Evolutionary conservation across 805 yeast species (phyloP).

Genomic region (Wickerhamiella occidentalis): DNA sequence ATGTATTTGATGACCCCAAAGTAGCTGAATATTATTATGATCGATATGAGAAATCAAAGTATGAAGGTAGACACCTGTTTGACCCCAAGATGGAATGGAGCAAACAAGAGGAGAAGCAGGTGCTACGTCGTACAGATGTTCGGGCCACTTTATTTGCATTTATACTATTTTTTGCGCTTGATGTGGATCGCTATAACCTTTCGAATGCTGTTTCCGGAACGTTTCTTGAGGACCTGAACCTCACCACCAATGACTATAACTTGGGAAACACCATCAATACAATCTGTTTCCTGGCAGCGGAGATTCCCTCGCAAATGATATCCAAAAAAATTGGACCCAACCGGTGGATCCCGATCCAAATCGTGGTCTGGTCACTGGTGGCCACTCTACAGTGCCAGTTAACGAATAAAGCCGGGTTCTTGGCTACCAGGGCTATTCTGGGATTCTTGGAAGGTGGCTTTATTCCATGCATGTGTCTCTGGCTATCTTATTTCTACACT

Average conservation of each 20-base stretch:
- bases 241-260: slow-evolving; percentile 32
- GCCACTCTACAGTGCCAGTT: slow-evolving; percentile 41
- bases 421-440: slow-evolving; percentile 37
- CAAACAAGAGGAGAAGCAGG: slow-evolving; percentile 23
- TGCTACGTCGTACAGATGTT: slow-evolving; percentile 41
- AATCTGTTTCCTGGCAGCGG: slow-evolving; percentile 43
- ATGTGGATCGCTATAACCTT: slow-evolving; percentile 44
- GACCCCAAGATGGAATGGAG: slow-evolving; percentile 19
- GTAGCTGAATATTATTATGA: slow-evolving; percentile 36
- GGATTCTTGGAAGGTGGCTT: slow-evolving; percentile 46
- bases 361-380: slow-evolving; percentile 44
- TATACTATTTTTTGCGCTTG: slow-evolving; percentile 43
- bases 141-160: slow-evolving; percentile 43
- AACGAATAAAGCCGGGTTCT: slow-evolving; percentile 32
- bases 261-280: slow-evolving; percentile 39
- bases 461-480: slow-evolving; percentile 32
- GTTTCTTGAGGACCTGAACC: slow-evolving; percentile 11
- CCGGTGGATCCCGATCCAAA: slow-evolving; percentile 48
- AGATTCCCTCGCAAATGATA: slow-evolving; percentile 53
- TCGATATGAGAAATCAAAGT: slow-evolving; percentile 20
- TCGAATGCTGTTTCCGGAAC: slow-evolving; percentile 33
- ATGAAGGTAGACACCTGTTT: slow-evolving; percentile 42
- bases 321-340: slow-evolving; percentile 53
- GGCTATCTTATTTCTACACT: slow-evolving; percentile 33
- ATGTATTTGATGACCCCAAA: slow-evolving; percentile 36